Percentiles rank a stretch among this genome's conserved stretches.
Conservation (phyloP, 2,329 filamentous ascomycete species). For the Lecanosticta acicola region DNA sequence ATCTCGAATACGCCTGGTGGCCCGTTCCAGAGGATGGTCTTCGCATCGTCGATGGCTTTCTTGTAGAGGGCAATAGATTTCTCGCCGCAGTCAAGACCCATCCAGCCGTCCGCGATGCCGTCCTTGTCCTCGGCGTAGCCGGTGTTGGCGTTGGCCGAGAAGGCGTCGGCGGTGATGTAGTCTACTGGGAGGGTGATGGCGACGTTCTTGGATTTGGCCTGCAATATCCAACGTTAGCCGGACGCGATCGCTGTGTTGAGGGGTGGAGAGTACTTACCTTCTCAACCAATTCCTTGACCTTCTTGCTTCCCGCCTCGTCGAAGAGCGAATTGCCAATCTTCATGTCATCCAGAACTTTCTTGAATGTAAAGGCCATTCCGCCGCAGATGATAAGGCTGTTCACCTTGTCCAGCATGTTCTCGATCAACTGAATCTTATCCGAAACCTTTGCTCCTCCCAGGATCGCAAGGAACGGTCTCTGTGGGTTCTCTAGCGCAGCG, state of each 20-base stretch:
- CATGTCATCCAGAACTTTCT: conserved; percentile 92
- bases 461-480: conserved; percentile 96
- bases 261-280: too few species aligned
- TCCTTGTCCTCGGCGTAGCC: conserved; percentile 77
- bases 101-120: conserved; percentile 94
- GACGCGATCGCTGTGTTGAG: too few species aligned
- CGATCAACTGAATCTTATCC: conserved; percentile 99
- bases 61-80: conserved; percentile 86
- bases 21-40: conserved; percentile 99
- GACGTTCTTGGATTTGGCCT: conserved; percentile 87
- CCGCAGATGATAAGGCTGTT: conserved; percentile 95
- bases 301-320: conserved; percentile 90
- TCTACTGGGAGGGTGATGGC: conserved; percentile 91
- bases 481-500: conserved; percentile 84
- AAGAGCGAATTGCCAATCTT: conserved; percentile 87
- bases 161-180: conserved; percentile 95
- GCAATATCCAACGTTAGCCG: neutral
- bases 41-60: conserved; percentile 74
- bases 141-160: conserved; percentile 73
- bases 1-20: conserved; percentile 97
- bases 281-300: conserved; percentile 76
- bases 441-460: conserved; percentile 97
- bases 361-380: conserved; percentile 99
- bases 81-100: conserved; percentile 91
- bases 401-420: conserved; percentile 98